Percentiles rank a stretch among this genome's conserved stretches.
These are phyloP conservation scores for Picochlorum sp. DNA, from an alignment of 139 green algal species.

Conservation along the genomic window DNA sequence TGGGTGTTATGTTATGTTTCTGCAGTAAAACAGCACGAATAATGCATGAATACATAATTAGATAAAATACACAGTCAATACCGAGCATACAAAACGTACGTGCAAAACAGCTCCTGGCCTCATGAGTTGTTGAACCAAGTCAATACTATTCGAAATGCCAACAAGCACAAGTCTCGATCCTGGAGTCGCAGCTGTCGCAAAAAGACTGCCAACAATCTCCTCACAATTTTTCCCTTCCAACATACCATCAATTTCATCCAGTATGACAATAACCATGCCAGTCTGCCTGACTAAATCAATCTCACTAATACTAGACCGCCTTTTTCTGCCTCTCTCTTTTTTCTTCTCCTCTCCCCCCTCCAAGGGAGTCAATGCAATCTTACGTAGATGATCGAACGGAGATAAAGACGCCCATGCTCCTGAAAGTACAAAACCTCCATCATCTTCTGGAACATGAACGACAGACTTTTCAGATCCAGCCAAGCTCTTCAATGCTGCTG, in stretches of 20 bases:
- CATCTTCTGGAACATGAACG: background rate
- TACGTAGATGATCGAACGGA: background rate
- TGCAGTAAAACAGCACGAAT: background rate
- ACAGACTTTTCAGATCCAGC: background rate
- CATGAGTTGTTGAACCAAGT: conserved; percentile 35
- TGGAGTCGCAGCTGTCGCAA: conserved; percentile 13
- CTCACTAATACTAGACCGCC: background rate
- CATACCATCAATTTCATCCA: conserved; percentile 50
- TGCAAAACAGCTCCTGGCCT: background rate
- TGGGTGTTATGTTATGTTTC: conserved; percentile 10
- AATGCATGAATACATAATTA: conserved; percentile 5
- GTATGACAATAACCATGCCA: conserved; percentile 39
- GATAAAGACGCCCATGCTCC: background rate
- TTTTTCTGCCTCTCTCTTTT: background rate
- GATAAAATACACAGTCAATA: no score
- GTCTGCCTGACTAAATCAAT: background rate
- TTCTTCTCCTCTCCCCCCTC: background rate
- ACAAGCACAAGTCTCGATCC: conserved; percentile 37
- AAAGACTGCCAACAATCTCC: conserved; percentile 16
- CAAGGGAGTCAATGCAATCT: background rate
- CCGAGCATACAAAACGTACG: no score
- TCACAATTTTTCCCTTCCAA: conserved; percentile 11
- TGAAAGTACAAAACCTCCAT: background rate
- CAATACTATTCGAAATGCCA: conserved; percentile 43
- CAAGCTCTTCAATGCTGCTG: background rate